phyloP scores from a whole-genome alignment of 768 basidiomycete species.

The Boletellus ananas region DNA sequence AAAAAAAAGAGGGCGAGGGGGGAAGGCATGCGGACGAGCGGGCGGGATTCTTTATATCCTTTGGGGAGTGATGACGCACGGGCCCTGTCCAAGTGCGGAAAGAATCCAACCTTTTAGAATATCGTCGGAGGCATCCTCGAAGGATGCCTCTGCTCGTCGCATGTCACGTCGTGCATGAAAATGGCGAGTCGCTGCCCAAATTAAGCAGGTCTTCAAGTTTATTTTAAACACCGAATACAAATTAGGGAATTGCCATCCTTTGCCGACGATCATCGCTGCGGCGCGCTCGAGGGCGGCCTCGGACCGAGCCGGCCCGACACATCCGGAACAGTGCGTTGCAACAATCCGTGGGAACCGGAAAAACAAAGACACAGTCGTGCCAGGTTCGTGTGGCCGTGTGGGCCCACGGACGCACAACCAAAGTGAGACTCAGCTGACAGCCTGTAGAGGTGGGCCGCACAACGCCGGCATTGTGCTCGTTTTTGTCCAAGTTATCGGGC shows the following conservation, averaged over 20 bases:
- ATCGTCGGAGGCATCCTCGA: slow-evolving; percentile 20
- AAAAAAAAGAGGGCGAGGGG: slow-evolving; percentile 7
- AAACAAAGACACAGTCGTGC: no score
- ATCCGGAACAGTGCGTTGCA: no score
- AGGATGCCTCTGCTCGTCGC: slow-evolving; percentile 22
- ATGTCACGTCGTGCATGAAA: slow-evolving; percentile 7
- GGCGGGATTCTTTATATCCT: slow-evolving; percentile 24
- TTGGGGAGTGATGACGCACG: slow-evolving; percentile 26
- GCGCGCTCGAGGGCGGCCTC: no score
- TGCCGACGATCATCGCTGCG: slow-evolving; percentile 14
- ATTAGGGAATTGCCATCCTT: slow-evolving; percentile 17
- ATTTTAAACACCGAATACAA: slow-evolving; percentile 15
- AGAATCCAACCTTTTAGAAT: slow-evolving; percentile 9
- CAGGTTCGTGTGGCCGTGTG: no score
- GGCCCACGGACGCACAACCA: no score
- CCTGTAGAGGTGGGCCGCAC: no score
- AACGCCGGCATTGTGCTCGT: no score
- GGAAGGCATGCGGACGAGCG: slow-evolving; percentile 8
- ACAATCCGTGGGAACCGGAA: no score
- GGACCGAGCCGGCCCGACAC: no score
- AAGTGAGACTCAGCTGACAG: no score
- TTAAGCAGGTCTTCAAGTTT: slow-evolving; percentile 27
- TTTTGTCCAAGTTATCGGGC: no score
- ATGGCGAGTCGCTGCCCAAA: slow-evolving; percentile 17
- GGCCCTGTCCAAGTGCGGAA: slow-evolving; percentile 23